Evolutionary conservation across 208 protist species (phyloP), one percentile per base, ranked within the genome.

Genomic region (Wallacemonas sp.): DNA sequence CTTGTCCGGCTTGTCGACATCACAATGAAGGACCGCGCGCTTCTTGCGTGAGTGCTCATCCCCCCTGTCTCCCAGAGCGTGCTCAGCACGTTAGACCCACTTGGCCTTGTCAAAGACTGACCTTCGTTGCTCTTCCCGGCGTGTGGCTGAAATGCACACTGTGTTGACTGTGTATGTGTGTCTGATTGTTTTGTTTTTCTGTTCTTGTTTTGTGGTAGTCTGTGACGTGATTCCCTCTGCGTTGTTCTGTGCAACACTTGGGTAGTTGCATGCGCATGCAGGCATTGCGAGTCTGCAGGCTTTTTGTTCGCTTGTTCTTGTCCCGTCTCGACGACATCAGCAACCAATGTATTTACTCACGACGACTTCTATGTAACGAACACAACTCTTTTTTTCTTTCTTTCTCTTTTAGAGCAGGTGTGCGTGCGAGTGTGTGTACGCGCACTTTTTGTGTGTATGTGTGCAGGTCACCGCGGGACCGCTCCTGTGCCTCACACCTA

Each of bases 1-100:
- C 74, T 97, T 38, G 81, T 90, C 26, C 81, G 84, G 34, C 67
- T 98, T 26, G 80, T 98, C 57, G 94, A 94, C 48, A 82, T 97
- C 24, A 95, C 90, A 6, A 52, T 93, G 65, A 97, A 96, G 80
- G 92, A 96, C 76, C 85, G 93, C 60, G 79, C 89, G 15, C 71
- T 97, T n/a, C 76, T 97, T 30, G 78, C 48, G 50, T 42, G 22
- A 44, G 39, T 29, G n/a, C n/a, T n/a, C n/a, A n/a, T n/a, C n/a
- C n/a, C n/a, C 13, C 2, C 38, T 46, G 13, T 68, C 58, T 45
- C 29, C 13, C 21, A 2, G 30, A 24, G 3, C 17, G 34, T 42
- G 10, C 8, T 19, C 3, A 2, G 42, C 17, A 24, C 19, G 19
- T 24, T 15, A n/a, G 19, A 29, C 15, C 13, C 32, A n/a, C 37